Conservation (phyloP, 1,139 yeast species). For the Yamadazyma dushanensis region DNA sequence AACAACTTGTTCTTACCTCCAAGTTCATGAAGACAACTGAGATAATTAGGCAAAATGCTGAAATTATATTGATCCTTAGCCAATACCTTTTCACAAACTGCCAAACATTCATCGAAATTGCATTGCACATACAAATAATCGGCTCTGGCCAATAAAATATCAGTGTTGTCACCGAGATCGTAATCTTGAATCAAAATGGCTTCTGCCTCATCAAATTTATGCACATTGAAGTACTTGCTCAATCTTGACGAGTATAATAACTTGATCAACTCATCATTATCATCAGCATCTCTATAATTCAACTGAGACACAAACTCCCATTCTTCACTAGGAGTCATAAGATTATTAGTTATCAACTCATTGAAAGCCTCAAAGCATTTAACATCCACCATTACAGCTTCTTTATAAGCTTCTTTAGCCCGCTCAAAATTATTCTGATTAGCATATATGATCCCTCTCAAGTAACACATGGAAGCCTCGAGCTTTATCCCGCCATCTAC, state of each 20-base stretch:
- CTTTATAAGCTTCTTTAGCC: slow-evolving; percentile 87
- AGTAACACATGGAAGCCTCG: slow-evolving; percentile 83
- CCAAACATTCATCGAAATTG: slow-evolving; percentile 73
- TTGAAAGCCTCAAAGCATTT: slow-evolving; percentile 93
- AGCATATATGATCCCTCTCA: slow-evolving; percentile 82
- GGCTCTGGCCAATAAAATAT: slow-evolving; percentile 67
- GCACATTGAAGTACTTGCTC: slow-evolving; percentile 68
- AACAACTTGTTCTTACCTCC: slow-evolving; percentile 83
- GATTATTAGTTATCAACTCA: slow-evolving; percentile 69
- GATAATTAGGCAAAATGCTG: slow-evolving; percentile 73
- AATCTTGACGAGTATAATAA: slow-evolving; percentile 74
- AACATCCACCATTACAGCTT: slow-evolving; percentile 84
- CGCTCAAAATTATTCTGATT: slow-evolving; percentile 81
- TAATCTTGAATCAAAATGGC: slow-evolving; percentile 68
- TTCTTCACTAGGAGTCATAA: slow-evolving; percentile 83
- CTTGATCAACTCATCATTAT: slow-evolving; percentile 76
- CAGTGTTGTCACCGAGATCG: slow-evolving; percentile 66
- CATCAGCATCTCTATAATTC: slow-evolving; percentile 75
- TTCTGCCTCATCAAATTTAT: slow-evolving; percentile 66
- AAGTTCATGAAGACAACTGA: slow-evolving; percentile 83
- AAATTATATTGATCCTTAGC: slow-evolving; percentile 70
- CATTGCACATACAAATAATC: slow-evolving; percentile 77
- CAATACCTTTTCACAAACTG: slow-evolving; percentile 66
- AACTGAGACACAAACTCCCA: slow-evolving; percentile 73
- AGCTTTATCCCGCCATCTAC: slow-evolving; percentile 77